Base-by-base conservation (phyloP, 1,284 basidiomycete genomes). In the Prillingera fragicola region DNA sequence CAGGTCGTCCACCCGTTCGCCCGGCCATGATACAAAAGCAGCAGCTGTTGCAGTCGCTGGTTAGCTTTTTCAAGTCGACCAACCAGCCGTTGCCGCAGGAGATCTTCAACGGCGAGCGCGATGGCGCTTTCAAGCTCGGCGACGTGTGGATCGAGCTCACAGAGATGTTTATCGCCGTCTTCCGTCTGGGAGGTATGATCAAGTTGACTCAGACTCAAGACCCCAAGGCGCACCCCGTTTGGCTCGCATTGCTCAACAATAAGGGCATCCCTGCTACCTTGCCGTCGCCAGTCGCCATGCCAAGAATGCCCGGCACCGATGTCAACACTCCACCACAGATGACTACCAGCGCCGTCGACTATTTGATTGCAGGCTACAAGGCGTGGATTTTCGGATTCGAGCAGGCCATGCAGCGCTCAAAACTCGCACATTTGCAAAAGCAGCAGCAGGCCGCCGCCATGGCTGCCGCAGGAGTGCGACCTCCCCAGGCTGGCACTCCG, bases 381-480 rank as follows among this genome's bases (percentile, higher is more conserved):
- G 59, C 61, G 13, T 66, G 60, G 54, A 43, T 69, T 7, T 57
- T 60, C 35, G 57, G 54, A 3, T 69, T 69, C 31, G 64, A 69
- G 39, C 46, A 56, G 31, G 59, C 63, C 21, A 65, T 66, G 63
- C 31, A 45, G 14, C 42, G 52, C 3, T 40, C 46, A 18, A 56
- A 56, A 26, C 24, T 48, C 4, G 52, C 45, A 1, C 38, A 41
- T 5, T 29, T 50, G 29, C 47, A 54, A 25, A 50, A 50, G 31
- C 45, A 49, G 32, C 43, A 45, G 36, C 29, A 23, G 10, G 15
- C 33, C 3, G 41, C 40, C 3, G 29, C 36, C 13, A 36, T 36
- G 5, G 34, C 39, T 1, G 28, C 23, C 1, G 41, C 32, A 8
- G 38, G 27, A 1, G 36, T 33, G 3, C 35, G 35, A 3, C 28